A percentile compares a stretch with the other conserved stretches of the same genome.
phyloP scores from a whole-genome alignment of 164 flowering plant species.

The Kingdonia uniflora region DNA sequence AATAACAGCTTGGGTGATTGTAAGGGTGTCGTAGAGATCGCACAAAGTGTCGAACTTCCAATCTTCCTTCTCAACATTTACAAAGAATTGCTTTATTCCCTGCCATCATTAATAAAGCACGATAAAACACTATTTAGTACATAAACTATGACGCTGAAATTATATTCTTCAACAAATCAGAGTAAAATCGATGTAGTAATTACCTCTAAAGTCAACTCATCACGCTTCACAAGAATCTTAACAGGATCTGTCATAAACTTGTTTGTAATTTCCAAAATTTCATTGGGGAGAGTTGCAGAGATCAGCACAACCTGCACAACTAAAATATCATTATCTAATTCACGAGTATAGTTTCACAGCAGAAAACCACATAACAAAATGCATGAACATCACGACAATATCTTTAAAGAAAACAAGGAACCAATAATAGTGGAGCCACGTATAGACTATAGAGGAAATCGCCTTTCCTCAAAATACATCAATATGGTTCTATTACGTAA shows the following conservation, averaged over 20 bases:
- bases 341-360: no score
- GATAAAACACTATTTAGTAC: background rate
- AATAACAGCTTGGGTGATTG: constrained; percentile 96
- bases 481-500: no score
- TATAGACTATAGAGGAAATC: background rate
- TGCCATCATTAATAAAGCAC: constrained; percentile 19
- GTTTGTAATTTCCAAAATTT: constrained; percentile 91
- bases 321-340: no score
- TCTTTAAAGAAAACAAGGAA: background rate
- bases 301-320: constrained; percentile 84
- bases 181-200: background rate
- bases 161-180: background rate
- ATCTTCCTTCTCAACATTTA: constrained; percentile 92
- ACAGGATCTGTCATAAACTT: constrained; percentile 99
- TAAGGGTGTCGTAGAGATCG: constrained; percentile 95
- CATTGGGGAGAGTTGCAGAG: constrained; percentile 97
- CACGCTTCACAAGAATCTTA: constrained; percentile 96
- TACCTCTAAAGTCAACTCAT: constrained; percentile 97
- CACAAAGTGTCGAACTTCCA: constrained; percentile 96
- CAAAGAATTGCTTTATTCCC: constrained; percentile 98
- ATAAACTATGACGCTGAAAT: background rate
- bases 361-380: no score
- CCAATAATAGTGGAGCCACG: background rate
- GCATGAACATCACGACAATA: background rate
- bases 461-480: background rate